Base-by-base conservation (phyloP, 1,139 yeast genomes). In the Nakaseomyces kungkrabaensis region DNA sequence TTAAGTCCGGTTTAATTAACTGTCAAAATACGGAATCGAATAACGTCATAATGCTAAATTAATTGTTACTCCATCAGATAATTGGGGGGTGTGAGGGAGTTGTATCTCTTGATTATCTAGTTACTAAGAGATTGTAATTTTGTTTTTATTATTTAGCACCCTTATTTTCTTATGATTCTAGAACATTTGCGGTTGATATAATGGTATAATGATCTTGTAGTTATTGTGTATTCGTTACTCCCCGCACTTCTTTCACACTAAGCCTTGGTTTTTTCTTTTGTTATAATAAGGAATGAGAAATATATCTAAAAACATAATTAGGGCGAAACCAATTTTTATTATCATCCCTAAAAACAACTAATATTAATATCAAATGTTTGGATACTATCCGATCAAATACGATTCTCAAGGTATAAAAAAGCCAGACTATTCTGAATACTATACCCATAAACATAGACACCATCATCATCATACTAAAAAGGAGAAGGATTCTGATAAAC, bases 381-480 rank as follows among this genome's bases (percentile, higher is more conserved):
- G 34, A 9, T 41, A 41, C 13, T 41, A n/a, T 22, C 44, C 44
- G 10, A n/a, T 41, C 34, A 41, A 41, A 41, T 41, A 41, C 25
- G 13, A 41, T 27, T 22, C 33, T 9, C 44, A 11, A 41, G 44
- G 34, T 41, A 41, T 41, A 41, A 41, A 41, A 41, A 41, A 41
- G 44, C 34, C 44, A 4, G 34, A 41, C 24, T 29, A 41, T 41
- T 41, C 25, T 41, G 44, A 41, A 7, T 38, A n/a, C n/a, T 25
- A 36, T 36, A 17, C 25, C 11, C 38, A 36, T 36, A 24, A 38
- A 6, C 24, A 37, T 7, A 41, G 27, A 27, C 34, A 10, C 25
- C 43, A 40, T 26, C 43, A 41, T 41, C 33, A 41, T 10, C 22
- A 41, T 8, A 34, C n/a, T 27, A 27, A 41, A 4, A 31, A 38